Base-by-base conservation (phyloP, 75 land plant species). In the Sequoia sempervirens region DNA sequence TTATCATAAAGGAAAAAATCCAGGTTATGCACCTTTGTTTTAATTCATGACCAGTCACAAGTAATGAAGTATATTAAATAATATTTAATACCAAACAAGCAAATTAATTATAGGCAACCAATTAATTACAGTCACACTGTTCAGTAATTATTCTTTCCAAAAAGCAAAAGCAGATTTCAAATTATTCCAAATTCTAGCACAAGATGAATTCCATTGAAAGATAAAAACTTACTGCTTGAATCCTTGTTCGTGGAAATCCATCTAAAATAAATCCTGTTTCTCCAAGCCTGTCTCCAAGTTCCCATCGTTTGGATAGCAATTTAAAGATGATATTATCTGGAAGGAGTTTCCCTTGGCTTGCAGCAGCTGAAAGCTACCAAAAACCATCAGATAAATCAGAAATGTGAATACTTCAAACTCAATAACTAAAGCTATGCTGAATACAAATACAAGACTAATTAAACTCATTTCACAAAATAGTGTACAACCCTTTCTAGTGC, bases 201-300 rank as follows among this genome's bases (percentile, higher is more conserved):
- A 40, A 17, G 37, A 45, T 36, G 74, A 54, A 32, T 47, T 1
- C 4, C 61, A 83, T 38, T 76, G 41, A 76, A 76, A 43, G 10
- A 38, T 76, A 74, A 37, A 40, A 83, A 20, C 93, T 85, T 88
- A 96, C 98, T 80, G 97, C 98, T 90, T 96, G 98, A 37, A 85
- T 84, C 13, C 89, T 82, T 18, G 96, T 95, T 26, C 97, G 86
- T 20, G 98, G 98, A 75, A 96, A 92, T 12, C 98, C 98, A 86
- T 96, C 98, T 41, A 96, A 79, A 85, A 96, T 93, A 83, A 96
- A 96, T 34, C 98, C 97, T 18, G 89, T 86, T 86, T 96, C 97
- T 17, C 96, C 96, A 23, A 85, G 83, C 20, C 75, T 54, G 75
- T 86, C 91, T 23, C 94, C 93, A 64, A 88, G 90, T 73, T 96